Base-by-base conservation (phyloP, 1,139 yeast genomes). In the Lodderomyces orthopsilosis region DNA sequence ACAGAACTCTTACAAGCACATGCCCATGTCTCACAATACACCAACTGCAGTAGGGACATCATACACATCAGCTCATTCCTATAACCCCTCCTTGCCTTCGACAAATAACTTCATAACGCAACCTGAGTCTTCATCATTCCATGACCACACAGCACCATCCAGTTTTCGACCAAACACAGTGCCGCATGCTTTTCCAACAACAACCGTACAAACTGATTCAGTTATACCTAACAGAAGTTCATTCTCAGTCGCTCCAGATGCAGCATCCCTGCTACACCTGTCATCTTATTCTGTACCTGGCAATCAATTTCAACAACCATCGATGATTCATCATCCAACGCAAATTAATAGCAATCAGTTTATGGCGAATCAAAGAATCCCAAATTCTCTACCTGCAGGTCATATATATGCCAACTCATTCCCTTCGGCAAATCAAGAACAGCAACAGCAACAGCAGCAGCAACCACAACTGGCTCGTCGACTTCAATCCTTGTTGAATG, bases 21-120 rank as follows among this genome's bases (percentile, higher is more conserved):
- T 72, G 17, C 76, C 77, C 9, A 60, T 71, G 15, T 64, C 72
- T 41, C 83, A 78, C 55, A 76, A 78, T 55, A 76, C 83, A 2
- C 85, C 84, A 5, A 75, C 75, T 37, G 77, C 69, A 38, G 73
- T 79, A 14, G 69, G 77, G 48, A 64, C 72, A 10, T 75, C 80
- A 4, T 76, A 76, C 55, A 61, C 71, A 10, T 70, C 76, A 10
- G 64, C 64, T 49, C 66, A 65, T 49, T 66, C 74, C 28, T 73
- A 70, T 48, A 68, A 73, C 8, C 70, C 74, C 17, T 49, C 59
- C 33, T 36, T 26, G 22, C 32, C 59, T 46, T 45, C 40, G 38
- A 43, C 40, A 33, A 49, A 51, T 38, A 51, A 52, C 35, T 53
- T 50, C 35, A 44, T 48, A 15, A 41, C 52, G 30, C 53, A 45